A percentile compares a stretch with the other conserved stretches of the same genome.
These are phyloP conservation scores for Debaryomycetaceae sp. DNA, from an alignment of 1,139 yeast species.

Conservation along the genomic window DNA sequence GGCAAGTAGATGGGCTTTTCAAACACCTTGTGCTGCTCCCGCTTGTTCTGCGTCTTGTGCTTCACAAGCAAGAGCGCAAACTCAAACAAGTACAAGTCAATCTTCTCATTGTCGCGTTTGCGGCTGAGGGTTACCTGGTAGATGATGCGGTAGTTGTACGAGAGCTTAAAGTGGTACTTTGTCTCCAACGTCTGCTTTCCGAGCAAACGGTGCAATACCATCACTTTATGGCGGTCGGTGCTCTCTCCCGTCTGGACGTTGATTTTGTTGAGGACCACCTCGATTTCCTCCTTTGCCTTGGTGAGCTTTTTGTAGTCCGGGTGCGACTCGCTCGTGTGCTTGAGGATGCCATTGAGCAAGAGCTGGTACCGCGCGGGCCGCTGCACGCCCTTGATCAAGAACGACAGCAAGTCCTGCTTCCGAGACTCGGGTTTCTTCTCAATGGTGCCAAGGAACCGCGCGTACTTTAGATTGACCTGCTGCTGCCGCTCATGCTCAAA, in stretches of 20 bases:
- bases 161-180: slow-evolving; percentile 50
- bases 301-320: slow-evolving; percentile 65
- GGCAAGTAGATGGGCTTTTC: slow-evolving; percentile 92
- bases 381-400: slow-evolving; percentile 89
- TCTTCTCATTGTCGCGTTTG: slow-evolving; percentile 66
- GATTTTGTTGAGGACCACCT: slow-evolving; percentile 66
- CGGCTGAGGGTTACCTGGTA: slow-evolving; percentile 65
- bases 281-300: slow-evolving; percentile 67
- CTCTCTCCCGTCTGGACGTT: slow-evolving; percentile 91
- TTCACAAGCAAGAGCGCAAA: slow-evolving; percentile 81
- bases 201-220: slow-evolving; percentile 64
- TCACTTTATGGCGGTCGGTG: slow-evolving; percentile 83
- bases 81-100: slow-evolving; percentile 78
- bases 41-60: slow-evolving; percentile 76
- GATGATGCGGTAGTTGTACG: slow-evolving; percentile 71
- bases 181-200: slow-evolving; percentile 78
- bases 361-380: slow-evolving; percentile 93
- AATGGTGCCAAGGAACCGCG: slow-evolving; percentile 85
- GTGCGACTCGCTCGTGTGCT: slow-evolving; percentile 64
- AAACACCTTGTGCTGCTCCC: slow-evolving; percentile 85
- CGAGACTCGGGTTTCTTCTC: slow-evolving; percentile 83
- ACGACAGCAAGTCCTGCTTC: slow-evolving; percentile 85
- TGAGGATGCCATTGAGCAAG: slow-evolving; percentile 70
- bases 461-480: slow-evolving; percentile 79
- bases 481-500: slow-evolving; percentile 94